Percentiles rank a stretch among this genome's conserved stretches.
Conservation (phyloP, 2,329 filamentous ascomycete genomes). For the Gnomoniopsis smithogilvyi region DNA sequence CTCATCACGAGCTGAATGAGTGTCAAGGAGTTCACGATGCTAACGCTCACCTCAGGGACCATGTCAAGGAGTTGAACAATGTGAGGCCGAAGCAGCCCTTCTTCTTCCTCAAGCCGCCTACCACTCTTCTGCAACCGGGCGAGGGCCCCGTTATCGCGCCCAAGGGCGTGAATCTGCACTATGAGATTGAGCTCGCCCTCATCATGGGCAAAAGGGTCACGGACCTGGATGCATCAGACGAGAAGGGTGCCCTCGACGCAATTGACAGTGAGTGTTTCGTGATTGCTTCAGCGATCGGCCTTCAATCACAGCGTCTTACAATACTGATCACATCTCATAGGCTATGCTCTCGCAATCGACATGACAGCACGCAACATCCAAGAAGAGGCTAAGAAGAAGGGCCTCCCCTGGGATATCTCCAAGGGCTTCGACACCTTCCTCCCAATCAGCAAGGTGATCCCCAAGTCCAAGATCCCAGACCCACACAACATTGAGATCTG, state of each 20-base stretch:
- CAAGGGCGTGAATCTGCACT: constrained; percentile 80
- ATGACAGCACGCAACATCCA: constrained; percentile 97
- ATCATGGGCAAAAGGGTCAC: constrained; percentile 79
- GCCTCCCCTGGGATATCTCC: constrained; percentile 91
- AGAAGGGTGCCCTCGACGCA: constrained; percentile 72
- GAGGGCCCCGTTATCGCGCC: constrained; percentile 80
- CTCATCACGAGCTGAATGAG: background rate
- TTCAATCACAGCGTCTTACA: background rate
- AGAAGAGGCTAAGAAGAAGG: constrained; percentile 95
- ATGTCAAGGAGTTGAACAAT: constrained; percentile 89
- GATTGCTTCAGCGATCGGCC: background rate
- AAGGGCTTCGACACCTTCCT: constrained; percentile 99
- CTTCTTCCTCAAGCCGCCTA: constrained; percentile 96
- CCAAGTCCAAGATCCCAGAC: constrained; percentile 75
- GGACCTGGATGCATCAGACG: constrained; percentile 73
- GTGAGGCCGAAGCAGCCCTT: constrained; percentile 89
- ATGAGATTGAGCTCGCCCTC: constrained; percentile 90
- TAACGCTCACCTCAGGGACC: constrained; percentile 59
- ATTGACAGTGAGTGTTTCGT: constrained; percentile 62
- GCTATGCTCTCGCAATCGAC: constrained; percentile 88
- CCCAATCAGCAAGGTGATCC: constrained; percentile 77
- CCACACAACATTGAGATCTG: constrained; percentile 87
- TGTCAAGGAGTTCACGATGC: constrained; percentile 1
- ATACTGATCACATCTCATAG: constrained; percentile 35
- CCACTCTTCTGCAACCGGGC: constrained; percentile 76